Base-by-base conservation (phyloP, 2,329 filamentous ascomycete species). In the Blumeria graminis region DNA sequence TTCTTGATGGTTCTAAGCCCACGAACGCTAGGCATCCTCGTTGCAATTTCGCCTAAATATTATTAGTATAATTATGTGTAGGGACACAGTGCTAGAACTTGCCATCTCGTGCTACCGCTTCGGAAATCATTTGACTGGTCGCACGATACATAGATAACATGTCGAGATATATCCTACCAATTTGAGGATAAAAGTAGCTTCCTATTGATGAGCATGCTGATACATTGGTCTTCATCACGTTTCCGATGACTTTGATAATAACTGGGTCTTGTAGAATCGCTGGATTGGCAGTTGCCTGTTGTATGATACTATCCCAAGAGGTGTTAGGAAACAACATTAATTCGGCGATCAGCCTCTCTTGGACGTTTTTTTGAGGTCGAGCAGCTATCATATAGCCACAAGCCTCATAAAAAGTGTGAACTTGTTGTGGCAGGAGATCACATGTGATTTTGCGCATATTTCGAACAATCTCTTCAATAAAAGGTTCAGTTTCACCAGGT, bases 141-240 rank as follows among this genome's bases (percentile, higher is more conserved):
- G 90, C 92, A 55, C 88, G 84, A 69, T 96, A 98, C 93, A 98
- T 98, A 65, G 92, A 90, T 57, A 98, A 74, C 90, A 98, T 96
- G 67, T 98, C 92, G 62, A 93, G 81, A 69, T 96, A 98, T 63
- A 98, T 96, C 57, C 88, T 84, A 43, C 90, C 92, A 63, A 98
- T 94, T 68, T 98, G 92, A 11, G 92, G 90, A 66, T 94, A 95
- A 70, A 98, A 98, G 71, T 96, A 98, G 55, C 86, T 81, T 36
- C 93, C 92, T 58, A 98, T 92, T 0, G 92, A 96, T 38, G 86
- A 86, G 69, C 92, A 98, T 38, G 92, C 92, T n/a, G 93, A 90
- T 4, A 98, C 92, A 64, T 98, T 98, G 0, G 92, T 98, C 77
- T 98, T 98, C 92, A 98, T 98, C 67, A 98, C 95, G 71, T 98